Conservation (phyloP, 257 asterid genomes). For the Gentiana dahurica region DNA sequence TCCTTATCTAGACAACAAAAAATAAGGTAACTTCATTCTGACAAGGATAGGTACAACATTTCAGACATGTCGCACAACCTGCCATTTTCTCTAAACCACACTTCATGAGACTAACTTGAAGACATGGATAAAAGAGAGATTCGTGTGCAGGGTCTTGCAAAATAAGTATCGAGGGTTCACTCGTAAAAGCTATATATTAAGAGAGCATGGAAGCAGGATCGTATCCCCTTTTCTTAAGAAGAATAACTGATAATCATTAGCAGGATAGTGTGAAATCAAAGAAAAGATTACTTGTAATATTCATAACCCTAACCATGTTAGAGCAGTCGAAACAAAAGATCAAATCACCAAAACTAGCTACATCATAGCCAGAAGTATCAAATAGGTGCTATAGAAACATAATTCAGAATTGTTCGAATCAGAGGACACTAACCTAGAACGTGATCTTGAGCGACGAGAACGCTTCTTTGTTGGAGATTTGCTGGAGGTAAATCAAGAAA, state of each 20-base stretch:
- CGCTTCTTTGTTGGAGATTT: conserved; percentile 79
- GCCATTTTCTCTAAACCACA: conserved; percentile 10
- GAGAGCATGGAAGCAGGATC: not conserved
- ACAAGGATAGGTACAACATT: conserved; percentile 11
- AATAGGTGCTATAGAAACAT: no score
- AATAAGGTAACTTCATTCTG: conserved; percentile 27
- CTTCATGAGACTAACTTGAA: conserved; percentile 2
- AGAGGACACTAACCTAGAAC: conserved; percentile 26
- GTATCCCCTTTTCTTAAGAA: not conserved
- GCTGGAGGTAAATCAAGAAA: conserved; percentile 35
- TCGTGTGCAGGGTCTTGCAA: not conserved
- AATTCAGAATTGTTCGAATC: not conserved
- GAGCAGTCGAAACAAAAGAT: no score
- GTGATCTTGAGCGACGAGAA: conserved; percentile 69
- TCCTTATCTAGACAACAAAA: conserved; percentile 67
- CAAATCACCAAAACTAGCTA: no score
- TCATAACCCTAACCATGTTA: no score
- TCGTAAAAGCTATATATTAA: not conserved
- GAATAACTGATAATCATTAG: no score
- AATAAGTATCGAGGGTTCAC: conserved; percentile 1
- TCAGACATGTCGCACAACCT: conserved; percentile 14
- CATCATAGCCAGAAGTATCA: no score
- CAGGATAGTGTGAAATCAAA: no score
- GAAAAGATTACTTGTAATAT: no score
- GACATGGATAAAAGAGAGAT: not conserved